Percentiles rank a stretch among this genome's conserved stretches.
phyloP scores from a whole-genome alignment of 2,329 filamentous ascomycete species.

The Raffaelea deltoideospora region DNA sequence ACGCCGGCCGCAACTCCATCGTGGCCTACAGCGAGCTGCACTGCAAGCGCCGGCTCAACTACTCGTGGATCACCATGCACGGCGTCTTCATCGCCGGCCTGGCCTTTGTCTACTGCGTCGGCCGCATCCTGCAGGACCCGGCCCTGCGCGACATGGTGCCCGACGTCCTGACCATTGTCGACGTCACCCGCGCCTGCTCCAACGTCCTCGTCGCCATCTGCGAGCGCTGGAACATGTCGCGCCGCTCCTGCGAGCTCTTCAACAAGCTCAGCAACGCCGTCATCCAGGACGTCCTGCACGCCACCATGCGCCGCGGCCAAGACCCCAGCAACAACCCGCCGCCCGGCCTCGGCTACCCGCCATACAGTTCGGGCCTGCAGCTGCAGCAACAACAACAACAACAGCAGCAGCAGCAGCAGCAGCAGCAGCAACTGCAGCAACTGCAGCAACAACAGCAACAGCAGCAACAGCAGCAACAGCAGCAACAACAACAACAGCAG shows the following conservation, averaged over 20 bases:
- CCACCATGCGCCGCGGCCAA: neutral
- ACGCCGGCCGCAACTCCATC: conserved; percentile 1
- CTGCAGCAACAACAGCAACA: no score
- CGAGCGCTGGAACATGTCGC: conserved; percentile 10
- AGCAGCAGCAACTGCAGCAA: no score
- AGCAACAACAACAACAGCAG: neutral
- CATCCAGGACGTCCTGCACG: neutral
- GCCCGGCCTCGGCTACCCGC: no score
- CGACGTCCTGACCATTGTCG: conserved; percentile 4
- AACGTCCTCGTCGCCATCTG: conserved; percentile 10
- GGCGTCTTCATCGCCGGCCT: conserved; percentile 11
- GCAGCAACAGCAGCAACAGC: neutral
- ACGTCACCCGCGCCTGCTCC: conserved; percentile 8
- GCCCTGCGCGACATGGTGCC: conserved; percentile 3
- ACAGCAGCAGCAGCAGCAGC: no score
- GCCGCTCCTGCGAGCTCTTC: conserved; percentile 1
- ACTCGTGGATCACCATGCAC: conserved; percentile 11
- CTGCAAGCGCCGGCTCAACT: conserved; percentile 7
- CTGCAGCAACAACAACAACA: no score
- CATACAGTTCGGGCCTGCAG: no score
- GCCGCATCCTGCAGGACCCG: conserved; percentile 5
- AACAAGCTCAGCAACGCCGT: conserved; percentile 1
- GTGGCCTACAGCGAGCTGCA: conserved; percentile 6
- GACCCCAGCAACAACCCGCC: neutral
- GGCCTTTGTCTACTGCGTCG: conserved; percentile 8